phyloP scores from a whole-genome alignment of 768 basidiomycete genomes.

The Termitomyces sp. region DNA sequence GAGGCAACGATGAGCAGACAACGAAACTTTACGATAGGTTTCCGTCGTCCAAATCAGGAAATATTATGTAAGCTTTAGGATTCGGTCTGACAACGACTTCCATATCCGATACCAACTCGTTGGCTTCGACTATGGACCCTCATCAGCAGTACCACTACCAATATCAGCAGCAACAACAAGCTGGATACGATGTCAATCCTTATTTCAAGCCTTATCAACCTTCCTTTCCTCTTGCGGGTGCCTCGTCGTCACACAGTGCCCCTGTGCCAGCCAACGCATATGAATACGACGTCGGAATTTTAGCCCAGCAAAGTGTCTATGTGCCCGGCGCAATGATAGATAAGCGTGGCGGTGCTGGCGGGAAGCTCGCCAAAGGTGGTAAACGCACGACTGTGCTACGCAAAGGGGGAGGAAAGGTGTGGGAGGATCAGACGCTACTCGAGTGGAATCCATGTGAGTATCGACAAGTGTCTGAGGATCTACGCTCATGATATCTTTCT shows the following conservation, averaged over 20 bases:
- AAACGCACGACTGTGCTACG: slow-evolving; percentile 92
- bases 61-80: slow-evolving; percentile 27
- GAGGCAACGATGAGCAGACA: slow-evolving; percentile 25
- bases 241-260: slow-evolving; percentile 67
- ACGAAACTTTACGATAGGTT: slow-evolving; percentile 9
- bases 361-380: slow-evolving; percentile 84
- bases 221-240: slow-evolving; percentile 62
- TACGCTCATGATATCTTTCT: slow-evolving; percentile 15
- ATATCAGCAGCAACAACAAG: slow-evolving; percentile 52
- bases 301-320: slow-evolving; percentile 90
- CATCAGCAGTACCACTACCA: slow-evolving; percentile 49
- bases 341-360: slow-evolving; percentile 81
- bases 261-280: slow-evolving; percentile 89
- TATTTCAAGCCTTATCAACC: slow-evolving; percentile 82
- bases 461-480: background rate
- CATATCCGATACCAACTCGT: too few relatives aligned
- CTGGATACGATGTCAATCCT: slow-evolving; percentile 65
- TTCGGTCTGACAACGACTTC: too few relatives aligned
- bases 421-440: slow-evolving; percentile 96
- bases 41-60: slow-evolving; percentile 14
- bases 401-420: slow-evolving; percentile 94
- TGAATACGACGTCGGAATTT: slow-evolving; percentile 88
- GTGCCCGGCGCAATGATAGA: slow-evolving; percentile 91
- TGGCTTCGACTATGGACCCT: slow-evolving; percentile 39
- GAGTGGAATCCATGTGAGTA: slow-evolving; percentile 96